A percentile compares a stretch with the other conserved stretches of the same genome.
phyloP scores from a whole-genome alignment of 225 moss, liverwort and hornwort species.

The Bryum argenteum region DNA sequence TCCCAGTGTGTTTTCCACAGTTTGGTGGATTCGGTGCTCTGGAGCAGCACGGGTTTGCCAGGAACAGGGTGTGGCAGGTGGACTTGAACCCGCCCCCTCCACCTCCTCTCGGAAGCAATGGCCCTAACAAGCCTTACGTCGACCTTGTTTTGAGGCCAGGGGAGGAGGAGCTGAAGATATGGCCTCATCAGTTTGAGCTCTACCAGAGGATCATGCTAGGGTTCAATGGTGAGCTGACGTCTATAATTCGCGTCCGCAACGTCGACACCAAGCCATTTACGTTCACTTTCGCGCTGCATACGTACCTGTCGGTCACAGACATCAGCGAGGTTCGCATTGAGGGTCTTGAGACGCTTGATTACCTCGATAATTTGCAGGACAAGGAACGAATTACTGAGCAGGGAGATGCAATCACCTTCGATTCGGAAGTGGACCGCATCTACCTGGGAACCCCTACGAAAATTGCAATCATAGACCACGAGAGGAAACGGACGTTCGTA shows the following conservation, averaged over 20 bases:
- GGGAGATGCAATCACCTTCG: conserved; percentile 94
- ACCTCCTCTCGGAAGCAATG: conserved; percentile 40
- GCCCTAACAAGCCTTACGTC: conserved; percentile 62
- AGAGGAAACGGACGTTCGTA: conserved; percentile 89
- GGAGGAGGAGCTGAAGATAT: conserved; percentile 82
- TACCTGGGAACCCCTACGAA: conserved; percentile 87
- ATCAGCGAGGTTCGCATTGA: conserved; percentile 96
- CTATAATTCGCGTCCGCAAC: conserved; percentile 73
- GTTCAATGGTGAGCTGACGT: conserved; percentile 73
- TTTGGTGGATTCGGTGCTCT: conserved; percentile 70
- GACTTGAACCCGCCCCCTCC: conserved; percentile 65
- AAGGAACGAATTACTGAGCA: conserved; percentile 78
- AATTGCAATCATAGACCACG: conserved; percentile 93
- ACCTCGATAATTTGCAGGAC: conserved; percentile 73
- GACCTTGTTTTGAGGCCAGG: conserved; percentile 69
- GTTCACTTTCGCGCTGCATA: conserved; percentile 96
- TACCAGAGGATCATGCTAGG: conserved; percentile 80
- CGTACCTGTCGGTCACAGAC: conserved; percentile 87
- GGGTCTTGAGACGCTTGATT: conserved; percentile 94
- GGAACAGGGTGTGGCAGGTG: conserved; percentile 76
- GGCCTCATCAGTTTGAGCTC: conserved; percentile 93
- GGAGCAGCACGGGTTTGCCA: conserved; percentile 96
- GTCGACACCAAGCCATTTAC: conserved; percentile 76
- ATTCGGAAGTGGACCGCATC: conserved; percentile 85
- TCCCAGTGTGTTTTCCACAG: conserved; percentile 97